Conservation (phyloP, 345 rosid genomes). For the Theobroma cacao region DNA sequence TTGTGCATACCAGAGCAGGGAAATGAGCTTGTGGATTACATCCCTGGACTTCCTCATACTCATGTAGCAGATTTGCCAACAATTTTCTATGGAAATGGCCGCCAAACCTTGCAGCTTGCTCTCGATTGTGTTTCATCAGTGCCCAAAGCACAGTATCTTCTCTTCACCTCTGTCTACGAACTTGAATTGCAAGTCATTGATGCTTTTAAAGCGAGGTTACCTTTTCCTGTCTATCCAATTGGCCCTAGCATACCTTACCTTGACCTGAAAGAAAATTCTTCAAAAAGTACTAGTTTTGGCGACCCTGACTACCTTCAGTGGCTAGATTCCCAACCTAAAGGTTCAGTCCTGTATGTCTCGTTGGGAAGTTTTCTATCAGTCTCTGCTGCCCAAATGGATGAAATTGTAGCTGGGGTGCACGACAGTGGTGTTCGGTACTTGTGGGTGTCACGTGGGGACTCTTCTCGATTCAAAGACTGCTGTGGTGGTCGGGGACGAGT, state of each 20-base stretch:
- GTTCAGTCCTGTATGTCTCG: slow-evolving; percentile 14
- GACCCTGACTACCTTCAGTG: slow-evolving; percentile 10
- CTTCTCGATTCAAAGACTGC: slow-evolving; percentile 9
- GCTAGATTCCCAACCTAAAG: slow-evolving; percentile 15
- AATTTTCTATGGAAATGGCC: background rate
- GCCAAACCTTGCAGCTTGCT: background rate
- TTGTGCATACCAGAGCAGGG: slow-evolving; percentile 27
- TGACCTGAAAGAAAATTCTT: background rate
- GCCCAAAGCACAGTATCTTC: slow-evolving; percentile 31
- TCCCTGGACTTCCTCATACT: slow-evolving; percentile 36
- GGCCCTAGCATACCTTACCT: slow-evolving; percentile 43
- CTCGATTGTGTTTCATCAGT: slow-evolving; percentile 8
- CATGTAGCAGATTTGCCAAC: slow-evolving; percentile 23
- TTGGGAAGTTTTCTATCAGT: slow-evolving; percentile 19
- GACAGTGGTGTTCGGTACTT: slow-evolving; percentile 17
- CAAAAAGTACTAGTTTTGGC: background rate
- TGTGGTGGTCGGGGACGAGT: slow-evolving; percentile 15
- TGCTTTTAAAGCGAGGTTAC: slow-evolving; percentile 14
- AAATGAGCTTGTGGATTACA: slow-evolving; percentile 32
- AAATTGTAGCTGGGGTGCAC: slow-evolving; percentile 12
- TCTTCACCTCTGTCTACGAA: slow-evolving; percentile 28
- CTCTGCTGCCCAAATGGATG: slow-evolving; percentile 16
- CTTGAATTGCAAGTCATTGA: slow-evolving; percentile 26
- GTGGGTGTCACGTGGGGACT: slow-evolving; percentile 12
- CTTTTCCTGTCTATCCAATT: slow-evolving; percentile 30